Evolutionary conservation across 192 early-diverging fungal species (phyloP), one percentile per base, ranked within the genome.

Genomic region (Coemansia aciculifera): DNA sequence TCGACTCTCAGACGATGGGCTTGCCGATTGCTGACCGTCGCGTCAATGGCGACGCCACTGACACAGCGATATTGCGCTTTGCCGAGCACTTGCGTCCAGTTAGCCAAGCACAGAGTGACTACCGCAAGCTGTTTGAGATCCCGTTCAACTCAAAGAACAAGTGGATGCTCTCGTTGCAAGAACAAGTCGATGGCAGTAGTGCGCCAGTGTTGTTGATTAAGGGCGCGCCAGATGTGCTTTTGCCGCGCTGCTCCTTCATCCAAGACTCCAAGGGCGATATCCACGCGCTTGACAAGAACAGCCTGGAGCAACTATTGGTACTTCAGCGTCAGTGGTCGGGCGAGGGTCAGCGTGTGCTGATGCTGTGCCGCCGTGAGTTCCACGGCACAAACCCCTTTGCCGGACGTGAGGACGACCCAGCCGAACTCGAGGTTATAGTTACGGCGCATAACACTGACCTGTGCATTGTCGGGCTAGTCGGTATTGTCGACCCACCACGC

Each of bases 401-500:
- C 9, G 38, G 60, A 8, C 17, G 15, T 23, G 60, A 62, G 39
- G 60, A 62, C 37, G 60, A 62, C 60, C 60, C 13, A 13, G 64
- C 64, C 12, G 40, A 65, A 49, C 64, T 65, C 9, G 64, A 65
- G 7, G 17, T 19, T 10, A 34, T 65, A 13, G 64, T 54, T 7
- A 19, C 48, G 4, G 38, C 60, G 5, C 24, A 21, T 24, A 59
- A 67, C 54, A 19, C 51, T 12, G 54, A 67, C 36, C 78, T 93
- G 39, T 83, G 81, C 23, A 70, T 92, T 62, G 64, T 92, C 27
- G 92, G 90, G 12, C 74, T 94, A 32, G 73, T 89, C 37, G 88
- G 86, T 37, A 91, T 94, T 32, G 74, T 85, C 66, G 93, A 94
- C 71, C 93, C 93, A 31, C 91, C 93, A 11, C 85, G 91, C 48